Evolutionary conservation across 345 rosid species (phyloP).

Genomic region (Salix caprea): DNA sequence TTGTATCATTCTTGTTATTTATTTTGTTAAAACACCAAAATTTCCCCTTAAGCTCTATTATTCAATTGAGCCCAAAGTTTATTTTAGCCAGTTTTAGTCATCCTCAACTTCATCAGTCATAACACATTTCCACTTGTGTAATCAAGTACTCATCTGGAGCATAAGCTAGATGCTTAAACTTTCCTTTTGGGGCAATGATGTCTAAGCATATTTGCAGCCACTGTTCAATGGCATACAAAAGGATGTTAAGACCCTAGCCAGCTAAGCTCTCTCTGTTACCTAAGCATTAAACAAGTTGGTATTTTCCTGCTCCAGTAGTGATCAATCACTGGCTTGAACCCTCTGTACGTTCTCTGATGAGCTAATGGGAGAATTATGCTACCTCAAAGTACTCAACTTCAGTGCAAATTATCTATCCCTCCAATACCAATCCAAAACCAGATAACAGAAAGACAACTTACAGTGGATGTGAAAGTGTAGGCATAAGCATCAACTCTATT

Average conservation of each 20-base stretch:
- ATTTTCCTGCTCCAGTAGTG: background rate
- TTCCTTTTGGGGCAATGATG: background rate
- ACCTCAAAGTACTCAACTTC: background rate
- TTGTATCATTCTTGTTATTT: background rate
- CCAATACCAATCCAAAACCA: background rate
- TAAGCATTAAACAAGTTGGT: background rate
- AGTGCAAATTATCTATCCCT: background rate
- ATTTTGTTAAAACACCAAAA: background rate
- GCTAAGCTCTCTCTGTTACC: too few relatives aligned
- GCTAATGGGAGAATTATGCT: background rate
- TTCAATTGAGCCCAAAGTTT: background rate
- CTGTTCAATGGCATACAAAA: background rate
- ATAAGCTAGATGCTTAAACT: background rate
- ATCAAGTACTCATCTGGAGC: background rate
- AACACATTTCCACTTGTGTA: background rate
- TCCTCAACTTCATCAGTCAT: background rate
- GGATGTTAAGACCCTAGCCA: too few relatives aligned
- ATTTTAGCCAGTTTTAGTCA: background rate
- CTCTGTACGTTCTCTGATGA: background rate
- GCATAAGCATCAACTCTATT: constrained; percentile 70
- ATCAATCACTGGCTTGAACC: background rate
- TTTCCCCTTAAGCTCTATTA: background rate
- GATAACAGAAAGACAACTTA: constrained; percentile 27
- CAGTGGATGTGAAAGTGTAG: constrained; percentile 55
- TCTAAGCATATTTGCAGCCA: background rate